Conservation (phyloP, 352 stramenopile genomes). For the Globisporangium nagaii region DNA sequence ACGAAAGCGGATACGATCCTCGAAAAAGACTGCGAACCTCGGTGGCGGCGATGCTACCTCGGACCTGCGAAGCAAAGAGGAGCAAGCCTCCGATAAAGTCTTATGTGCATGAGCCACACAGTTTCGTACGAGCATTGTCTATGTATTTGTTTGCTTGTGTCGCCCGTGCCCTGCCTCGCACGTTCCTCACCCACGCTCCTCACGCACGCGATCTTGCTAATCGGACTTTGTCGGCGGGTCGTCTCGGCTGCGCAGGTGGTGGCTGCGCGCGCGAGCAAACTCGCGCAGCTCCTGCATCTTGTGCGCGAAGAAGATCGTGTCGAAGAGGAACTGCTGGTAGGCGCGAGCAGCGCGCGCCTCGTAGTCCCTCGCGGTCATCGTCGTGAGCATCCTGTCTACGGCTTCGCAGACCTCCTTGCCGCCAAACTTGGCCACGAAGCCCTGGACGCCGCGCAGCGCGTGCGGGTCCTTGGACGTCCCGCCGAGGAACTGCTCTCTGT, state of each 20-base stretch:
- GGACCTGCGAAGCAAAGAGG: too few species aligned
- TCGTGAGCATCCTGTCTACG: conserved; percentile 27
- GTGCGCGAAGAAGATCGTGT: conserved; percentile 57
- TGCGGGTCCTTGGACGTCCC: conserved; percentile 8
- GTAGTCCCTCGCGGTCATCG: conserved; percentile 26
- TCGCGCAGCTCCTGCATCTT: conserved; percentile 46
- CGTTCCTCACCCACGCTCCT: too few species aligned
- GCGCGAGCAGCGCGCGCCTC: conserved; percentile 23
- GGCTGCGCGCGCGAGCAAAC: conserved; percentile 22
- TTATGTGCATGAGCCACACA: too few species aligned
- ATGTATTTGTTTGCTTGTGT: too few species aligned
- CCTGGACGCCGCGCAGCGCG: conserved; percentile 25
- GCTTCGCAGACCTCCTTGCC: conserved; percentile 32
- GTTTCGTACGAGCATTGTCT: too few species aligned
- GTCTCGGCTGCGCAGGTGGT: conserved; percentile 1
- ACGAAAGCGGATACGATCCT: too few species aligned
- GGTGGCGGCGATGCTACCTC: too few species aligned
- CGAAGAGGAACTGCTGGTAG: conserved; percentile 52
- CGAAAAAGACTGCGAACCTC: too few species aligned
- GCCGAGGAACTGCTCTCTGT: conserved; percentile 29
- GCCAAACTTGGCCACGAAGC: conserved; percentile 35
- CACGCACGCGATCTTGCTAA: too few species aligned
- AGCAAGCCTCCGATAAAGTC: too few species aligned
- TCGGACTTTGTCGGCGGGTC: not conserved
- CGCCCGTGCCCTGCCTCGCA: too few species aligned